Evolutionary conservation across 768 basidiomycete genomes (phyloP).

Genomic region (Kwoniella mangroviensis): DNA sequence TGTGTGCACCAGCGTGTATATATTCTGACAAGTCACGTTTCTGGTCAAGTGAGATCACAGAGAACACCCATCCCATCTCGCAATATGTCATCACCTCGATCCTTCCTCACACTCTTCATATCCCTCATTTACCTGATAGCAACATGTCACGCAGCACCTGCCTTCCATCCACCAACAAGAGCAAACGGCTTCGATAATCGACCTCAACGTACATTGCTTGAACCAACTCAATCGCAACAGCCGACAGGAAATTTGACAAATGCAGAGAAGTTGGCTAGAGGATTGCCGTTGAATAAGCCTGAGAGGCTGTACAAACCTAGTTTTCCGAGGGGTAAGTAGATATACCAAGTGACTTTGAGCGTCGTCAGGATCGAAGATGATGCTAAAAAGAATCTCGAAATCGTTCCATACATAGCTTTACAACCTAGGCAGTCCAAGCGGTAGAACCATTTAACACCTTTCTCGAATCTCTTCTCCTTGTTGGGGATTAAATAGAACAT

Average conservation of each 20-base stretch:
- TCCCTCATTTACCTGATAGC: constrained; percentile 3
- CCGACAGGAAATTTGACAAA: background rate
- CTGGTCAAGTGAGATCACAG: background rate
- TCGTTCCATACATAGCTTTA: background rate
- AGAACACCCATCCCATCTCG: background rate
- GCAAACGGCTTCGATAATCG: background rate
- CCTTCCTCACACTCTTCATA: constrained; percentile 1
- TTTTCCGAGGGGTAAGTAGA: background rate
- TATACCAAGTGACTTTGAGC: background rate
- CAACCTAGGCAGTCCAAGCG: background rate
- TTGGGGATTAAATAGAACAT: too few relatives aligned
- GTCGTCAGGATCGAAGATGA: too few relatives aligned
- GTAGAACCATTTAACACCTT: background rate
- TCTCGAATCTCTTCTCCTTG: too few relatives aligned
- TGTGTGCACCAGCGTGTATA: too few relatives aligned
- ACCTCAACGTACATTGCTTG: background rate
- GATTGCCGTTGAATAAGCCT: background rate
- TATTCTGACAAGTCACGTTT: background rate
- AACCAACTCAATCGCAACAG: background rate
- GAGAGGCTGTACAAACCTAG: background rate
- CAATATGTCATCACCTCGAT: background rate
- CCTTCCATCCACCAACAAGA: background rate
- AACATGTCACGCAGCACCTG: background rate
- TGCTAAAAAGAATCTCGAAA: background rate
- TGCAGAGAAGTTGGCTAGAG: background rate